Percentiles rank a stretch among this genome's conserved stretches.
Evolutionary conservation across 1,284 basidiomycete genomes (phyloP).

Genomic region (Volvariella volvacea): DNA sequence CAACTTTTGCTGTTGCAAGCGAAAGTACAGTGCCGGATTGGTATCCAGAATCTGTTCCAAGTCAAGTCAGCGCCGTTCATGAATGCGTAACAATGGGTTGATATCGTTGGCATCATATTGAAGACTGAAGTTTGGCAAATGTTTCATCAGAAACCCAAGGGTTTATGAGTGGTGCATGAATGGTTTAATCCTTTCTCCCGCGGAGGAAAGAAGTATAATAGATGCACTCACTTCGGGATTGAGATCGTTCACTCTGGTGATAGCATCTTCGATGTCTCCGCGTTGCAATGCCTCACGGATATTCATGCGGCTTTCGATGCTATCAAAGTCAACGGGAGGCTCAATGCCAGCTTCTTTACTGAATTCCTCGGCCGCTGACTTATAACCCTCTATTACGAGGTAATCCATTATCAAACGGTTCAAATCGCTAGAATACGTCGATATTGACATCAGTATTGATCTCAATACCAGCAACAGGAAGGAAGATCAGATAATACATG

Average conservation of each 20-base stretch:
- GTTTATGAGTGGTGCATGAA: slow-evolving; percentile 99
- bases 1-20: slow-evolving; percentile 88
- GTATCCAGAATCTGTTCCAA: slow-evolving; percentile 84
- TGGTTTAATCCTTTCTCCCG: slow-evolving; percentile 67
- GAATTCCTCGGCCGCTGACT: slow-evolving; percentile 92
- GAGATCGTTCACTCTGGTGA: slow-evolving; percentile 89
- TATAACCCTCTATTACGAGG: slow-evolving; percentile 96
- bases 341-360: slow-evolving; percentile 79
- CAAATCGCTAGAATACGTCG: slow-evolving; percentile 57
- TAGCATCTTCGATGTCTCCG: slow-evolving; percentile 92
- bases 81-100: slow-evolving; percentile 12
- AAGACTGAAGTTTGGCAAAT: slow-evolving; percentile 83
- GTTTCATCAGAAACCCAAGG: slow-evolving; percentile 68
- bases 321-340: slow-evolving; percentile 80
- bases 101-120: slow-evolving; percentile 63
- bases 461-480: slow-evolving; percentile 1
- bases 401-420: slow-evolving; percentile 98
- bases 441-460: slow-evolving; percentile 16
- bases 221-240: slow-evolving; percentile 87
- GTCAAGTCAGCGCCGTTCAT: slow-evolving; percentile 11
- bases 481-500: slow-evolving; percentile 75
- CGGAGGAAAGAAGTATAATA: slow-evolving; percentile 5
- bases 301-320: slow-evolving; percentile 89
- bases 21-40: slow-evolving; percentile 87
- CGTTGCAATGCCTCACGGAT: slow-evolving; percentile 92